These are phyloP conservation scores for Leccinum imitatum DNA, from an alignment of 768 basidiomycete genomes.

Conservation along the genomic window DNA sequence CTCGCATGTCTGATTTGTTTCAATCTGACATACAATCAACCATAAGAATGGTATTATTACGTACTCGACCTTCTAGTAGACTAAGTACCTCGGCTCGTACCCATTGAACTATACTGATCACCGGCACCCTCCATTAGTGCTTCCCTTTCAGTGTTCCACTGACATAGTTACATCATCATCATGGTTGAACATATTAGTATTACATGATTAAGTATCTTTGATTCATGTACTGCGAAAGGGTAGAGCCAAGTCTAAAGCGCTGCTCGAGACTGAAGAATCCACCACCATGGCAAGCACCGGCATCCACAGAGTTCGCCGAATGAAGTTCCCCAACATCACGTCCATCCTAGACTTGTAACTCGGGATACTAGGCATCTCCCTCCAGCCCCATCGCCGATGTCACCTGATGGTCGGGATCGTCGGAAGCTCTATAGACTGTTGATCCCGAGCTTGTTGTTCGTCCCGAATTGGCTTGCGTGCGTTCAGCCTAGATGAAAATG, in stretches of 20 bases:
- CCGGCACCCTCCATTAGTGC: not conserved
- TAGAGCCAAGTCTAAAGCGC: not conserved
- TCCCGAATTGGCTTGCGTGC: slow-evolving; percentile 22
- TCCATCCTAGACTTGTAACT: not conserved
- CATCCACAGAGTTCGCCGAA: not conserved
- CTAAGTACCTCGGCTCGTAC: not conserved
- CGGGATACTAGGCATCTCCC: not conserved
- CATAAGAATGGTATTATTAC: not conserved
- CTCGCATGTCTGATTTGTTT: no score
- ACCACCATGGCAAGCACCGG: not conserved
- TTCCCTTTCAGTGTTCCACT: not conserved
- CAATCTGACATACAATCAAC: not conserved
- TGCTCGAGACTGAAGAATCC: not conserved
- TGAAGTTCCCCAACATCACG: not conserved
- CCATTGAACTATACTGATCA: not conserved
- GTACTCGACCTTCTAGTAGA: not conserved
- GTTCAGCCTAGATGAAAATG: slow-evolving; percentile 10
- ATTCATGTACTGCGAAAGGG: not conserved
- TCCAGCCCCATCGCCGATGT: not conserved
- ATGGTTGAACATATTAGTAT: not conserved
- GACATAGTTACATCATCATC: not conserved
- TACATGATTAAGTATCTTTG: not conserved
- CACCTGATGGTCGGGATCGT: not conserved
- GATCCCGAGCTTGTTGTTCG: not conserved
- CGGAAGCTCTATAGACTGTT: not conserved